phyloP scores from a whole-genome alignment of 2,329 filamentous ascomycete species.

The Penicillium vulpinum region DNA sequence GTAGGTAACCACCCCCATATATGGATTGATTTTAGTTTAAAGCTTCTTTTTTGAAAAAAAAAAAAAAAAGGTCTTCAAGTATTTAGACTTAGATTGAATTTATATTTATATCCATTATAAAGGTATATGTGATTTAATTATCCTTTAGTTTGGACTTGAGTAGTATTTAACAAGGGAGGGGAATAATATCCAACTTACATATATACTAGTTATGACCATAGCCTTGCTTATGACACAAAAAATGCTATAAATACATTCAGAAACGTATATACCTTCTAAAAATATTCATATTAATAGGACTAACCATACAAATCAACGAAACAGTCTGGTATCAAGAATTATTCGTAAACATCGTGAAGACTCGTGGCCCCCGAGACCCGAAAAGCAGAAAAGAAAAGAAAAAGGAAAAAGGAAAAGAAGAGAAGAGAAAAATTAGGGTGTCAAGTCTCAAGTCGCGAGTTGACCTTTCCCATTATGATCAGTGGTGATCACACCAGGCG shows the following conservation, averaged over 20 bases:
- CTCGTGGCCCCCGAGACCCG: not conserved
- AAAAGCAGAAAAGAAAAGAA: not conserved
- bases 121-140: not conserved
- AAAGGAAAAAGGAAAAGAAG: not conserved
- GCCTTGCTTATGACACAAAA: not conserved
- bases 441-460: not conserved
- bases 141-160: not conserved
- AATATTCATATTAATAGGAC: conserved; percentile 1
- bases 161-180: not conserved
- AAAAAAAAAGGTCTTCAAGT: too few relatives aligned
- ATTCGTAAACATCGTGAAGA: conserved; percentile 23
- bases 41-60: conserved; percentile 5
- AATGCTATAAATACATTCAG: not conserved
- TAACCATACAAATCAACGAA: not conserved
- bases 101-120: not conserved
- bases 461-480: not conserved
- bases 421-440: not conserved
- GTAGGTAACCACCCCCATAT: conserved; percentile 6
- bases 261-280: not conserved
- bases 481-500: conserved; percentile 9
- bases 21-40: conserved; percentile 2
- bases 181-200: not conserved
- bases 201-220: not conserved
- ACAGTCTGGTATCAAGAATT: conserved; percentile 9
- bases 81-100: too few relatives aligned